These are phyloP conservation scores for Cenchrus americanus DNA, from an alignment of 176 grass and related monocot genomes.

Conservation along the genomic window DNA sequence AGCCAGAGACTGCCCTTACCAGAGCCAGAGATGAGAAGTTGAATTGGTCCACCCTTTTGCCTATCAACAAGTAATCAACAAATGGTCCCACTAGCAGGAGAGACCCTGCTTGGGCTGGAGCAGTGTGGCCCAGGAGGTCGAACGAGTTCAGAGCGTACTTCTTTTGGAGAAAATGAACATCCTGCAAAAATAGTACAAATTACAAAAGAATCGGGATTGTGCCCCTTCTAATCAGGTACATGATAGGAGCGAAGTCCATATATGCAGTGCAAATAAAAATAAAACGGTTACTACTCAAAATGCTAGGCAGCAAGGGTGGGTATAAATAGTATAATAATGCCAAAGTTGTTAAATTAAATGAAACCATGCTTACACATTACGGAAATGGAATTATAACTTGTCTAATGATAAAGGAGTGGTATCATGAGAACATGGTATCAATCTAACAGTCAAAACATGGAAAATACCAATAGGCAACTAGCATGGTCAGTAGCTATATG, in stretches of 20 bases:
- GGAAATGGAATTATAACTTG: background rate
- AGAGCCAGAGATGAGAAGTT: constrained; percentile 36
- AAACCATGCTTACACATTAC: background rate
- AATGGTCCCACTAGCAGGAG: constrained; percentile 62
- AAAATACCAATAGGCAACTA: background rate
- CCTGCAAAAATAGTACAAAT: no score
- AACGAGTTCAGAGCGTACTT: no score
- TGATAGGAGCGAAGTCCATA: no score
- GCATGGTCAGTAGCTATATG: background rate
- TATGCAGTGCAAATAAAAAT: no score
- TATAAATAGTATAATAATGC: background rate
- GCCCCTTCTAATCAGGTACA: background rate
- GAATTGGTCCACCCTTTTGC: no score
- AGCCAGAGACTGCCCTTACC: constrained; percentile 44
- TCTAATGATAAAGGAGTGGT: background rate
- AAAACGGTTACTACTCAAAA: background rate
- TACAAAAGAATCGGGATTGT: no score
- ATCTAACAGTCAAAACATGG: background rate
- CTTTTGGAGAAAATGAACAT: background rate
- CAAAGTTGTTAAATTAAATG: background rate
- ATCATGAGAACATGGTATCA: background rate
- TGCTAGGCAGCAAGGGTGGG: no score
- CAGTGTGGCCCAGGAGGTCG: constrained; percentile 46
- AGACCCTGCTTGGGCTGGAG: constrained; percentile 70
- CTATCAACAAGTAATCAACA: no score